phyloP scores from a whole-genome alignment of 139 green algal genomes.

The Desmodesmus armatus region DNA sequence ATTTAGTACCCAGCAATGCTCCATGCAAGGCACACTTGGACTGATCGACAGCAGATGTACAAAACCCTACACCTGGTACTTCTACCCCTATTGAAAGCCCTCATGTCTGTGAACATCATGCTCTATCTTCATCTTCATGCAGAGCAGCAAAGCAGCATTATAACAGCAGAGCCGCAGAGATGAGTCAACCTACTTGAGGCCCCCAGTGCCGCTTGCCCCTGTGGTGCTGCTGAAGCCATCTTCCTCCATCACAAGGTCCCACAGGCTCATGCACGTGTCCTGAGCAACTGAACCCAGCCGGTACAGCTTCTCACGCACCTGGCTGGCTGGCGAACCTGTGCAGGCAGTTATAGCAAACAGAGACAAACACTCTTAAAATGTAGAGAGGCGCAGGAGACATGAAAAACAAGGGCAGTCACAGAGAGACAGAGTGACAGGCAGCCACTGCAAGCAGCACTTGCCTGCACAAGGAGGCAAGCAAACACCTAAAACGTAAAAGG shows the following conservation, averaged over 20 bases:
- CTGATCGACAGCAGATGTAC: too few relatives aligned
- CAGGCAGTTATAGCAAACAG: background rate
- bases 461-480: too few relatives aligned
- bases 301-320: conserved; percentile 61
- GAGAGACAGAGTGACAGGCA: too few relatives aligned
- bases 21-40: too few relatives aligned
- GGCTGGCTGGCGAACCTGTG: background rate
- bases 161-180: background rate
- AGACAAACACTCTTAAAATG: too few relatives aligned
- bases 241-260: conserved; percentile 81
- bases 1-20: too few relatives aligned
- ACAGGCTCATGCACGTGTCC: conserved; percentile 86
- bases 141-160: background rate
- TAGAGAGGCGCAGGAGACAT: too few relatives aligned
- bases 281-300: conserved; percentile 83
- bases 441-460: background rate
- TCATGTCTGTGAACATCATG: too few relatives aligned
- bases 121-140: too few relatives aligned
- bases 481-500: too few relatives aligned
- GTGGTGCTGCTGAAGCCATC: conserved; percentile 26
- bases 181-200: conserved; percentile 48
- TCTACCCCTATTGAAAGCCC: too few relatives aligned
- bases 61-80: too few relatives aligned
- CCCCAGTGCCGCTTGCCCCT: conserved; percentile 35
- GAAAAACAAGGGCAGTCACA: background rate